These are phyloP conservation scores for Brassica incana DNA, from an alignment of 345 rosid genomes.

Conservation along the genomic window DNA sequence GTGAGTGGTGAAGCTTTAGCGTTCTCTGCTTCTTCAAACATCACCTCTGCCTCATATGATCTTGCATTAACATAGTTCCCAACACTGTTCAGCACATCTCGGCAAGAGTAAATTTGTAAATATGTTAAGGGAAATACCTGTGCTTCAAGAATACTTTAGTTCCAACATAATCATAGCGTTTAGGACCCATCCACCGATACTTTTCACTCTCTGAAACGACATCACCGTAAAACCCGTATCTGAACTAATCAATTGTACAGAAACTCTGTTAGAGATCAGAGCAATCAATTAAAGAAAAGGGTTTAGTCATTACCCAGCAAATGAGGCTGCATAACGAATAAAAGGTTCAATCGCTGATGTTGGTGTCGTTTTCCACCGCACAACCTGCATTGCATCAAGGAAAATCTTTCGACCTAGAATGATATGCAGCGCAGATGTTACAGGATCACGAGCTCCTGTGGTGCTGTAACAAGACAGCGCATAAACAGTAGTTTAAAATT, in stretches of 20 bases:
- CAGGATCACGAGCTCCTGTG: constrained; percentile 91
- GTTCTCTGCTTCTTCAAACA: constrained; percentile 58
- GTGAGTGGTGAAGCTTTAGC: constrained; percentile 31
- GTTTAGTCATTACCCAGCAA: constrained; percentile 78
- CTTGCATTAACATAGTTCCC: constrained; percentile 36
- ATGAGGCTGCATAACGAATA: constrained; percentile 92
- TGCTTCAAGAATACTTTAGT: constrained; percentile 88
- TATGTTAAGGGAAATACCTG: constrained; percentile 50
- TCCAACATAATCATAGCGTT: constrained; percentile 92
- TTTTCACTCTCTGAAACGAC: constrained; percentile 94
- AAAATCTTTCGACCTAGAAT: constrained; percentile 71
- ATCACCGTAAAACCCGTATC: constrained; percentile 97
- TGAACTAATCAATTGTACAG: constrained; percentile 45
- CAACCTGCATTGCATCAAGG: constrained; percentile 92
- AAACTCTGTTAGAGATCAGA: constrained; percentile 29
- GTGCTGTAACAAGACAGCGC: constrained; percentile 55
- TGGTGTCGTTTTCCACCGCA: constrained; percentile 80
- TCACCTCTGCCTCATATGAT: constrained; percentile 86
- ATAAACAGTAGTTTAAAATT: neutral
- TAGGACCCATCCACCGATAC: constrained; percentile 98
- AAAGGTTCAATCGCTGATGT: constrained; percentile 66
- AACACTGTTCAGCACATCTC: neutral
- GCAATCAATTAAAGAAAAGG: neutral
- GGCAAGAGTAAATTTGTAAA: neutral
- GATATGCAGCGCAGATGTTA: constrained; percentile 88